Evolutionary conservation across 257 asterid genomes (phyloP).

Genomic region (Plantago ovata): DNA sequence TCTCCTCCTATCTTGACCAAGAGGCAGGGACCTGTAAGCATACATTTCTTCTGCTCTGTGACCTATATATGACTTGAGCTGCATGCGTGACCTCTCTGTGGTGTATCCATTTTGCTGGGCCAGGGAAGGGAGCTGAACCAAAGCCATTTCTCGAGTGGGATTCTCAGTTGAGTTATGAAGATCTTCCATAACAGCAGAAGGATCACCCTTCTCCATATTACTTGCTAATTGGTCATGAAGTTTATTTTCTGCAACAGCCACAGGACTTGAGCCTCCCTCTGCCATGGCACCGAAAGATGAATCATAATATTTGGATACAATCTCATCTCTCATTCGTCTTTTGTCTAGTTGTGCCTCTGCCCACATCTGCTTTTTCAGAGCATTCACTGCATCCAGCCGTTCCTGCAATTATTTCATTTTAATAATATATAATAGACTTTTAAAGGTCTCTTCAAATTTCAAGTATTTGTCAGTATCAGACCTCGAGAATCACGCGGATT

Average conservation of each 20-base stretch:
- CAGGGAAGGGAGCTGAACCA: conserved; percentile 40
- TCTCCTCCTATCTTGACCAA: conserved; percentile 95
- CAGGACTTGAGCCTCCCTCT: conserved; percentile 69
- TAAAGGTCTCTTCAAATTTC: conserved; percentile 1
- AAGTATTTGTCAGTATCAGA: conserved; percentile 15
- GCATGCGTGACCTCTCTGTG: conserved; percentile 88
- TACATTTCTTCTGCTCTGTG: conserved; percentile 90
- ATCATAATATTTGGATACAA: conserved; percentile 51
- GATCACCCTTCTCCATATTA: conserved; percentile 45
- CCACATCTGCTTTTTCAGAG: conserved; percentile 97
- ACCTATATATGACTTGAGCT: conserved; percentile 83
- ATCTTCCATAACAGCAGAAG: conserved; percentile 46
- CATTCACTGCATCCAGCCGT: conserved; percentile 85
- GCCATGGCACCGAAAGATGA: conserved; percentile 46
- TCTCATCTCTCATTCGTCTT: conserved; percentile 82
- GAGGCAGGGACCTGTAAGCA: conserved; percentile 88
- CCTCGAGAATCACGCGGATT: conserved; percentile 75
- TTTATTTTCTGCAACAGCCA: conserved; percentile 43
- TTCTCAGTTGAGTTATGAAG: conserved; percentile 31
- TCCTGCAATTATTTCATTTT: conserved; percentile 55
- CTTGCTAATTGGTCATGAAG: conserved; percentile 38
- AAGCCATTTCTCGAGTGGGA: conserved; percentile 34
- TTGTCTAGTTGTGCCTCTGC: conserved; percentile 96
- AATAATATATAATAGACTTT: conserved; percentile 12
- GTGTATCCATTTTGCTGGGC: conserved; percentile 68